Evolutionary conservation across 306 rosid species (phyloP).

Genomic region (Acacia confusa): DNA sequence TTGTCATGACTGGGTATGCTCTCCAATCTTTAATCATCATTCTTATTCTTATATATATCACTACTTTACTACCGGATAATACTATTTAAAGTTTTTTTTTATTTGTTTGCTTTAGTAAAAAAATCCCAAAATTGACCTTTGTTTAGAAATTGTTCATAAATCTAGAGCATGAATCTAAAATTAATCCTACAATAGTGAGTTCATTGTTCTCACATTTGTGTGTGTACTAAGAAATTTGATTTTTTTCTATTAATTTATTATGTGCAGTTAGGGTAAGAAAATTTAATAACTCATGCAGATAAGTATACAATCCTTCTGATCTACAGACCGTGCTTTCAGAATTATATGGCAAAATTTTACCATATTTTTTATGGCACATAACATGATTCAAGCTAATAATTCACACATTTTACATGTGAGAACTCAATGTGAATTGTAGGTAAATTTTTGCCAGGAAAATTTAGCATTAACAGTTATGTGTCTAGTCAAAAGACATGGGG

Average conservation of each 20-base stretch:
- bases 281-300: background rate
- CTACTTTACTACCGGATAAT: background rate
- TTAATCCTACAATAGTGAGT: background rate
- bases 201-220: background rate
- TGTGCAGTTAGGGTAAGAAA: background rate
- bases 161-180: background rate
- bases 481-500: background rate
- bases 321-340: background rate
- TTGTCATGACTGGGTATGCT: conserved; percentile 91
- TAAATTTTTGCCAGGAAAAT: background rate
- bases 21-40: background rate
- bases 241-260: background rate
- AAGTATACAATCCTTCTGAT: background rate
- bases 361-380: background rate
- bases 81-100: conserved; percentile 7
- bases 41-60: conserved; percentile 3
- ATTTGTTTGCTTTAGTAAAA: background rate
- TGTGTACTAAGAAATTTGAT: background rate
- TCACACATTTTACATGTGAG: background rate
- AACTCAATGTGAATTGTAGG: background rate
- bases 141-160: background rate
- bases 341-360: background rate
- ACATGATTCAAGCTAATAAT: background rate
- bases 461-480: background rate
- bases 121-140: background rate